Base-by-base conservation (phyloP, 768 basidiomycete genomes). In the Leccinum subgranulosum region DNA sequence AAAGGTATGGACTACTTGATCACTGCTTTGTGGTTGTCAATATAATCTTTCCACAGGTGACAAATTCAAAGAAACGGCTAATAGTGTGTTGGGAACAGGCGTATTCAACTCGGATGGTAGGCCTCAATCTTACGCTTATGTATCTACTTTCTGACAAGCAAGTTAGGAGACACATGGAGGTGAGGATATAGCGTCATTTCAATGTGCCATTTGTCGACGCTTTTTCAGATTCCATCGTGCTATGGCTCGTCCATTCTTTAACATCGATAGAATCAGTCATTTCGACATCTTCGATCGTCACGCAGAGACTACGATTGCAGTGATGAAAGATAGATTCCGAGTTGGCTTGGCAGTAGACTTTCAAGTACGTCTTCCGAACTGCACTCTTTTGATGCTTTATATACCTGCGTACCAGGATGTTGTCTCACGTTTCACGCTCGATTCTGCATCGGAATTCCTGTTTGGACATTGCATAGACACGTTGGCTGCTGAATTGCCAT, bases 211-310 rank as follows among this genome's bases (percentile, higher is more conserved):
- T 27, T 19, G 17, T 51, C 47, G 55, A 49, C 21, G 3, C 12
- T n/a, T 47, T 49, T 33, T 6, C 28, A 81, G 86, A 64, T 81
- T 86, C 62, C 86, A 88, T 66, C 82, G 87, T 10, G 64, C 77
- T 4, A 85, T 90, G 75, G 84, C 85, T 0, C 81, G 88, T 0
- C 87, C 87, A 0, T 88, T 89, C 75, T 89, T 90, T 73, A 80
- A 69, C 54, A 78, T 76, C 46, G 86, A 88, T 33, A 74, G 79
- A 31, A 80, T 86, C 53, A 80, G 77, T 48, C 80, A 86, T 65
- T 87, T 86, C 53, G 81, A 86, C 25, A 82, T 81, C 29, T 87
- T 86, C 61, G 81, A 81, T 51, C 73, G 78, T 12, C 83, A 84
- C 48, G 76, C 80, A 5, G 75, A 78, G 45, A 70, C 78, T n/a